These are phyloP conservation scores for Vitis hybrid DNA, from an alignment of 177 flowering plant species.

Conservation along the genomic window DNA sequence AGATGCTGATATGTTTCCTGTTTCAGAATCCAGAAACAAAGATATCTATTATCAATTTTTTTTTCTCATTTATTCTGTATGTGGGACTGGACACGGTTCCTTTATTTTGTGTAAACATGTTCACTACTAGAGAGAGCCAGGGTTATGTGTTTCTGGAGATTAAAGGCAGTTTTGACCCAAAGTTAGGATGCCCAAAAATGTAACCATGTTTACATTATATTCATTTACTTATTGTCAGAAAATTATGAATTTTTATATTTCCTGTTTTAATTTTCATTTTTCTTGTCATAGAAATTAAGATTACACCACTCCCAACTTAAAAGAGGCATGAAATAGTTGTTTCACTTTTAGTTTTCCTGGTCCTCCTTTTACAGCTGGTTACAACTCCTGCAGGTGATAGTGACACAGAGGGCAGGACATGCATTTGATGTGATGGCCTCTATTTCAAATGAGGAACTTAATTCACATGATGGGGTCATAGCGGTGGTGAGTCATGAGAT, in stretches of 20 bases:
- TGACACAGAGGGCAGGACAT: conserved; percentile 87
- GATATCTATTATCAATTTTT: background rate
- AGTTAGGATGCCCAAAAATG: background rate
- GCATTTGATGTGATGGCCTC: conserved; percentile 84
- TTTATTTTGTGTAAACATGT: background rate
- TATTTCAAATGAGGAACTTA: conserved; percentile 54
- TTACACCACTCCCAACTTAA: too few species aligned
- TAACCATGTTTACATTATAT: background rate
- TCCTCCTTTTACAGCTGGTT: background rate
- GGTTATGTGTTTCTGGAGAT: too few species aligned
- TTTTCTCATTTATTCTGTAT: background rate
- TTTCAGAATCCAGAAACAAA: background rate
- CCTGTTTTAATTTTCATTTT: background rate
- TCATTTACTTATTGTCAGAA: background rate
- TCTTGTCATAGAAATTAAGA: too few species aligned
- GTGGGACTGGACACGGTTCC: background rate
- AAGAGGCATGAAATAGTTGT: too few species aligned
- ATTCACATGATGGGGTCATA: conserved; percentile 78
- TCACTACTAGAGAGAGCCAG: background rate
- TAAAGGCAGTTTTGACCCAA: background rate
- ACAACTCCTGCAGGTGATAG: conserved; percentile 53
- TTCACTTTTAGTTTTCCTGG: too few species aligned
- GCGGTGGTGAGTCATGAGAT: conserved; percentile 70
- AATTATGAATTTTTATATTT: background rate
- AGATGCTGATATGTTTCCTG: background rate